Evolutionary conservation across 2,329 filamentous ascomycete genomes (phyloP).

Genomic region (Periconia sp.): DNA sequence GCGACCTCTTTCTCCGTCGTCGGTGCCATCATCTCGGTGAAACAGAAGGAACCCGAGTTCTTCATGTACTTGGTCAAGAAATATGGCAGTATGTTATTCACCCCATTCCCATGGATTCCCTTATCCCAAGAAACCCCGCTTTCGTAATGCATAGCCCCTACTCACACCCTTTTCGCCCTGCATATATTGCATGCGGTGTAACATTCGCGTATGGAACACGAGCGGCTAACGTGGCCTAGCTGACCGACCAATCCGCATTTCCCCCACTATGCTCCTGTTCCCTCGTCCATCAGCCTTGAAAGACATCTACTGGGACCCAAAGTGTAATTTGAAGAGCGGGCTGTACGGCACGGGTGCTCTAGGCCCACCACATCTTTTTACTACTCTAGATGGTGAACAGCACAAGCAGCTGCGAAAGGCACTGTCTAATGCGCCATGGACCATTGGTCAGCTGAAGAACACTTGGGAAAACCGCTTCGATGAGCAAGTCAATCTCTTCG

Average conservation of each 20-base stretch:
- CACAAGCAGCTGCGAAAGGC: conserved; percentile 47
- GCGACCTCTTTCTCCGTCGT: conserved; percentile 42
- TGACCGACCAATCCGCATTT: conserved; percentile 46
- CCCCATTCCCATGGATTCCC: background rate
- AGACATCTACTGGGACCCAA: conserved; percentile 50
- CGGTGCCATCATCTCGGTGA: conserved; percentile 32
- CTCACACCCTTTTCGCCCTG: conserved; percentile 4
- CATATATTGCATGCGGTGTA: conserved; percentile 4
- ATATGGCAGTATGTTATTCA: conserved; percentile 32
- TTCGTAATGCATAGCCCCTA: too few relatives aligned
- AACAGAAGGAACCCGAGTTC: conserved; percentile 34
- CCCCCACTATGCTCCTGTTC: conserved; percentile 47
- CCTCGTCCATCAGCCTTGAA: conserved; percentile 42
- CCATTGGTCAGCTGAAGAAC: conserved; percentile 47
- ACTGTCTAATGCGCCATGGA: conserved; percentile 45
- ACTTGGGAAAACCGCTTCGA: conserved; percentile 48
- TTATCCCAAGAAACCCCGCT: background rate
- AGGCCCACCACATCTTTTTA: conserved; percentile 45
- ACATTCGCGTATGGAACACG: background rate
- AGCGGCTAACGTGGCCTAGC: conserved; percentile 14
- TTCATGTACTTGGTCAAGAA: conserved; percentile 33
- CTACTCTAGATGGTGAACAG: conserved; percentile 39
- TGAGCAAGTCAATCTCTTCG: conserved; percentile 41
- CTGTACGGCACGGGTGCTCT: conserved; percentile 46
- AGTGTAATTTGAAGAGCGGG: conserved; percentile 43